A percentile compares a stretch with the other conserved stretches of the same genome.
phyloP scores from a whole-genome alignment of 257 asterid genomes.

The Coffea canephora region DNA sequence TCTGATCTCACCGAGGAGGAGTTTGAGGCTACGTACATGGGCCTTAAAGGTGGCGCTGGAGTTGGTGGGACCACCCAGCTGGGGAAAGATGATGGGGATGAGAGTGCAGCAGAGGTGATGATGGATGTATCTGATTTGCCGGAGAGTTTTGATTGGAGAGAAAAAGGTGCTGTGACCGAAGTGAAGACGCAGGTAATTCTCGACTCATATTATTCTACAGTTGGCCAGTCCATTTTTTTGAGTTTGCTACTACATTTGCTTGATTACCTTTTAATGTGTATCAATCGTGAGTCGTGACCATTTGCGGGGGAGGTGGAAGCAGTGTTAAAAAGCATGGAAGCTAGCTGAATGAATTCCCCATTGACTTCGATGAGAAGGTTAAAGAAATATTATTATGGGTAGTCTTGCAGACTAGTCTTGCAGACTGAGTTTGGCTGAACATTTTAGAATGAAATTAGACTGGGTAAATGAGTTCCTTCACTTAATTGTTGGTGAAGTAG shows the following conservation, averaged over 20 bases:
- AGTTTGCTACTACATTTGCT: no score
- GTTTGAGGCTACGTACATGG: slow-evolving; percentile 74
- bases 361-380: not conserved
- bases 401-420: no score
- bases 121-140: slow-evolving; percentile 59
- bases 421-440: no score
- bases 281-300: no score
- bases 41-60: slow-evolving; percentile 47
- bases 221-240: not conserved
- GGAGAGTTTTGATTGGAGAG: slow-evolving; percentile 87
- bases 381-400: no score
- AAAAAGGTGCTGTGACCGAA: slow-evolving; percentile 85
- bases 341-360: not conserved
- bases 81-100: not conserved
- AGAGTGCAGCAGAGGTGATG: slow-evolving; percentile 39
- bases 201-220: no score
- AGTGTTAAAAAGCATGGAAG: no score
- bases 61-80: not conserved
- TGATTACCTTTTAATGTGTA: no score
- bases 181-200: slow-evolving; percentile 79
- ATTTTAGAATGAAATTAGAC: no score
- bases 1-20: slow-evolving; percentile 68
- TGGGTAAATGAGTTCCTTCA: no score
- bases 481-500: no score
- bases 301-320: no score